A percentile compares a stretch with the other conserved stretches of the same genome.
Evolutionary conservation across 2,329 filamentous ascomycete species (phyloP).

Genomic region (Emmonsiellopsis sp.): DNA sequence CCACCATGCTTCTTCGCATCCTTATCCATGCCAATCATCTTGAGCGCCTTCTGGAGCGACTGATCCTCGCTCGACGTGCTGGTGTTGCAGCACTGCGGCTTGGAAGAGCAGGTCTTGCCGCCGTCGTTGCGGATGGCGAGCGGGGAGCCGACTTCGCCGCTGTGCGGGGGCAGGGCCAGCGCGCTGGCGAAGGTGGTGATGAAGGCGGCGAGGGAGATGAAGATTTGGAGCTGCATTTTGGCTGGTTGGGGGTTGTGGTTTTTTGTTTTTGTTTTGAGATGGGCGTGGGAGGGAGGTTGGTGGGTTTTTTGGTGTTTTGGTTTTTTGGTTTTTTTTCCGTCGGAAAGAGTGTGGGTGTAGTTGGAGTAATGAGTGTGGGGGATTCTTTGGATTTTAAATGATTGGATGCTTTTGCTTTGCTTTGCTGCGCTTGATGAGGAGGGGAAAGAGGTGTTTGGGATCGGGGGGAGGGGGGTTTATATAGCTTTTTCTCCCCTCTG

Average conservation of each 20-base stretch:
- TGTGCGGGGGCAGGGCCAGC: neutral
- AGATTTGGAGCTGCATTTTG: constrained; percentile 4
- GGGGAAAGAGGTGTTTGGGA: neutral
- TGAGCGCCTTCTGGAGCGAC: neutral
- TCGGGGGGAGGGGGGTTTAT: neutral
- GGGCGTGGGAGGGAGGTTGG: neutral
- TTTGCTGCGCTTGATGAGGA: neutral
- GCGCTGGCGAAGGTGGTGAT: neutral
- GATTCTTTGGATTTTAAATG: neutral
- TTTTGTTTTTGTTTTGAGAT: neutral
- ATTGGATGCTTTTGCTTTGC: constrained; percentile 2
- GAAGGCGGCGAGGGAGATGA: neutral
- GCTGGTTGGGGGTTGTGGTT: neutral
- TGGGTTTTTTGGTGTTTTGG: neutral
- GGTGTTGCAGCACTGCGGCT: constrained; percentile 2
- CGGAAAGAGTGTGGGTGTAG: neutral
- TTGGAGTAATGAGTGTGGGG: neutral
- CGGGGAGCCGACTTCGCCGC: neutral
- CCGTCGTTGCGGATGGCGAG: neutral
- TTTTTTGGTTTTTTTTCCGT: neutral
- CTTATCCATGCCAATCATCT: neutral
- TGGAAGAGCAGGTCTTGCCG: neutral
- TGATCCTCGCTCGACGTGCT: neutral
- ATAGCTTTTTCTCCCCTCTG: neutral
- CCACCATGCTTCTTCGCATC: neutral